Percentiles rank a stretch among this genome's conserved stretches.
phyloP scores from a whole-genome alignment of 805 yeast genomes.

The Candida qinlingensis region DNA sequence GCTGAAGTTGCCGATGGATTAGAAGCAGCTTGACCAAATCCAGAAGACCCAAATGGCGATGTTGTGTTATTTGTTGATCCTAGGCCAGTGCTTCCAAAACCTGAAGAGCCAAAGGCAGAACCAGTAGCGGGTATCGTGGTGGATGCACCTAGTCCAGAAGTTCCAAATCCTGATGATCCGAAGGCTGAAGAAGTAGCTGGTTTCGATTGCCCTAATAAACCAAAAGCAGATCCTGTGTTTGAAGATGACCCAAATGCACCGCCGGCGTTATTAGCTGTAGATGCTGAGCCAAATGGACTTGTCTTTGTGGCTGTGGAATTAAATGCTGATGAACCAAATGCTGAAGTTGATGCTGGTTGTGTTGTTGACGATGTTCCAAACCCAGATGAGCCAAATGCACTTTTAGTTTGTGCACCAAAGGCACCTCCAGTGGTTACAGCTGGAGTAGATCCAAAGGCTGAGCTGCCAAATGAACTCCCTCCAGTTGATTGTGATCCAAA shows the following conservation, averaged over 20 bases:
- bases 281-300: constrained; percentile 5
- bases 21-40: constrained; percentile 3
- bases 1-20: constrained; percentile 6
- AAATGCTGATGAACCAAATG: constrained; percentile 11
- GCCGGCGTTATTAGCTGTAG: constrained; percentile 3
- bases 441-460: constrained; percentile 1
- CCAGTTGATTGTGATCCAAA: constrained; percentile 4
- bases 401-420: constrained; percentile 10
- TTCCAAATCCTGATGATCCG: constrained; percentile 14
- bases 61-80: neutral
- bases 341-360: neutral
- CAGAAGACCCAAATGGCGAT: constrained; percentile 7
- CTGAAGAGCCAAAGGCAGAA: constrained; percentile 9
- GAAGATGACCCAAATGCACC: constrained; percentile 12
- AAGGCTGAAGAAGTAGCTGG: constrained; percentile 4
- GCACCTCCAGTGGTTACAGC: constrained; percentile 12
- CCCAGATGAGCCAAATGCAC: constrained; percentile 9
- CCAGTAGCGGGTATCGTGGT: neutral
- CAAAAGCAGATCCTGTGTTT: constrained; percentile 3
- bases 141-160: neutral
- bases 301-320: constrained; percentile 3
- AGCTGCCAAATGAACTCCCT: neutral
- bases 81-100: constrained; percentile 5
- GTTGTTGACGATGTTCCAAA: constrained; percentile 3
- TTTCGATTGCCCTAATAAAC: constrained; percentile 20